A percentile compares a stretch with the other conserved stretches of the same genome.
Conservation (phyloP, 2,329 filamentous ascomycete genomes). For the Cladosporium sp. region DNA sequence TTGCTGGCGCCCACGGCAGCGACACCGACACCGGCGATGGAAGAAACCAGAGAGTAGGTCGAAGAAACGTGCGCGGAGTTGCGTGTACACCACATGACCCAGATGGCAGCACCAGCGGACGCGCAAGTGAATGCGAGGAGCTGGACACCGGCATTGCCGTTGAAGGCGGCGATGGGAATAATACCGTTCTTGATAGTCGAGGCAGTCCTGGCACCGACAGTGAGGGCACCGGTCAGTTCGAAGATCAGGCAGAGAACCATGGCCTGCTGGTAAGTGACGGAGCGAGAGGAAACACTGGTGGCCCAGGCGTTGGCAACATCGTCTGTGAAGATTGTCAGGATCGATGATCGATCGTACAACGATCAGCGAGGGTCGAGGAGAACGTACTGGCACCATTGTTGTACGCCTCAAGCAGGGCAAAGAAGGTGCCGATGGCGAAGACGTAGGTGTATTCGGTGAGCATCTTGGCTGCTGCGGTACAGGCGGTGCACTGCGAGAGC, state of each 20-base stretch:
- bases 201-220: conserved; percentile 49
- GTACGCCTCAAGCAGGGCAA: conserved; percentile 61
- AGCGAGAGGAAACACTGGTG: conserved; percentile 46
- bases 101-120: conserved; percentile 44
- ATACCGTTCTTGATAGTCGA: conserved; percentile 58
- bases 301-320: conserved; percentile 53
- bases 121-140: conserved; percentile 42
- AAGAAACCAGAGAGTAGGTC: conserved; percentile 55
- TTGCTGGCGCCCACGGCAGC: conserved; percentile 43
- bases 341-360: neutral
- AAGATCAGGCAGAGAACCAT: conserved; percentile 45
- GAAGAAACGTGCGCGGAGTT: conserved; percentile 55
- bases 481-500: neutral
- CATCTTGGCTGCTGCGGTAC: conserved; percentile 22
- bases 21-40: conserved; percentile 55
- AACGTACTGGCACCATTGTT: conserved; percentile 51
- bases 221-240: conserved; percentile 49
- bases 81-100: conserved; percentile 52
- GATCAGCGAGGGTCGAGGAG: neutral
- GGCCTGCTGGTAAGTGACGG: conserved; percentile 47
- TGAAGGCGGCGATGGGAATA: conserved; percentile 46
- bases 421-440: conserved; percentile 58
- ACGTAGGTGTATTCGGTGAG: conserved; percentile 56
- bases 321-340: conserved; percentile 20
- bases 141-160: conserved; percentile 38